Evolutionary conservation across 2,329 filamentous ascomycete species (phyloP).

Genomic region (Diaporthe ilicicola): DNA sequence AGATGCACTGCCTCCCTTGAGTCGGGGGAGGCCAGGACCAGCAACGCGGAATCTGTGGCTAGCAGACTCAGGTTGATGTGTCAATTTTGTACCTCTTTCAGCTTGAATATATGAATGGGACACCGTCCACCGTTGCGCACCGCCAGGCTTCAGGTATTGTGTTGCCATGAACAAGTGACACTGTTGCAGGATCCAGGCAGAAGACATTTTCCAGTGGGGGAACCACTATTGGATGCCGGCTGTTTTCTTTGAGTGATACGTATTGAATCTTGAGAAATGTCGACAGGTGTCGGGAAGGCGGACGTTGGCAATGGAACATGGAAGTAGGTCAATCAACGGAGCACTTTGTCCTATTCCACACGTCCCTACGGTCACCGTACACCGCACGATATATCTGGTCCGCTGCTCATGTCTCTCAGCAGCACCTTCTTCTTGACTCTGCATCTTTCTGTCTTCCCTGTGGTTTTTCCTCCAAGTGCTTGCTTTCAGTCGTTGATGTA

Average conservation of each 20-base stretch:
- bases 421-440: too few relatives aligned
- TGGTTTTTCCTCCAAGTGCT: too few relatives aligned
- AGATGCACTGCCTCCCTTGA: slow-evolving; percentile 3
- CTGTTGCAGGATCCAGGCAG: neutral
- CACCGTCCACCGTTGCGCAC: neutral
- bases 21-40: neutral
- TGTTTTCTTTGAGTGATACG: too few relatives aligned
- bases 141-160: neutral
- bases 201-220: neutral
- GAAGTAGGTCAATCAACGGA: too few relatives aligned
- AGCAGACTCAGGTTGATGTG: neutral
- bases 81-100: neutral
- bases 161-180: neutral
- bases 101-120: neutral
- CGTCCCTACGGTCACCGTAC: too few relatives aligned
- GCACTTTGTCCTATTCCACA: too few relatives aligned
- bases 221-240: neutral
- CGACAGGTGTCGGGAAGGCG: too few relatives aligned
- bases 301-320: too few relatives aligned
- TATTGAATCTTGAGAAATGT: too few relatives aligned
- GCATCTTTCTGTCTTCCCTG: too few relatives aligned
- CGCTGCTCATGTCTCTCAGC: too few relatives aligned
- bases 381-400: too few relatives aligned
- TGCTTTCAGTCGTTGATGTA: neutral
- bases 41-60: neutral